Evolutionary conservation across 805 yeast species (phyloP), one percentile per base, ranked within the genome.

Genomic region (Tetrapisispora taiwanensis): DNA sequence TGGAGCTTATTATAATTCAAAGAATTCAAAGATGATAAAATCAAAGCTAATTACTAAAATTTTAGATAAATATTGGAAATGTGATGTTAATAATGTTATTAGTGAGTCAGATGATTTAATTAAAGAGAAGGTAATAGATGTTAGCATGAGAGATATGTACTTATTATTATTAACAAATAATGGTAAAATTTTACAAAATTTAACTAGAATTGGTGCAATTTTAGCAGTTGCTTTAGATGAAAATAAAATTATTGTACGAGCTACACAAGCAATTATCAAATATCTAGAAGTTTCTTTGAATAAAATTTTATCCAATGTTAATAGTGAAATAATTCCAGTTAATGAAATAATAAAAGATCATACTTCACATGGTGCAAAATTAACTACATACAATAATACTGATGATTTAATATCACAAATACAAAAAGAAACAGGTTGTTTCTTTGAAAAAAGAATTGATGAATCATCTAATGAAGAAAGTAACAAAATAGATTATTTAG

Each of bases 131-230:
- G 46, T 54, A 24, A 52, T 56, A 12, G 53, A 53, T 38, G 46
- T 54, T 13, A 50, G 50, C 40, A 53, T 52, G 3, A 49, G 56
- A 36, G 59, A 52, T 40, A 53, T 56, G 48, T 56, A 54, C 42
- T 47, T 60, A 14, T 42, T 61, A 30, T 36, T 61, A 26, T 47
- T 59, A 20, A 60, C 66, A 10, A 53, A 60, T 39, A 60, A 59
- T 43, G 65, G 66, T 43, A 61, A 56, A 51, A 56, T 61, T 17
- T 44, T 61, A 15, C 53, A 58, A 32, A 61, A 61, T 45, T 51
- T 61, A 31, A 52, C 62, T 4, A 49, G 60, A 17, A 47, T 61
- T 24, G 60, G 62, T n/a, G 61, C 58, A 3, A 52, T 55, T 2
- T 44, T 56, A 18, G 59, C 58, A 7, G 59, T 55, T 7, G 54